phyloP scores from a whole-genome alignment of 345 rosid genomes.

The Durio zibethinus region DNA sequence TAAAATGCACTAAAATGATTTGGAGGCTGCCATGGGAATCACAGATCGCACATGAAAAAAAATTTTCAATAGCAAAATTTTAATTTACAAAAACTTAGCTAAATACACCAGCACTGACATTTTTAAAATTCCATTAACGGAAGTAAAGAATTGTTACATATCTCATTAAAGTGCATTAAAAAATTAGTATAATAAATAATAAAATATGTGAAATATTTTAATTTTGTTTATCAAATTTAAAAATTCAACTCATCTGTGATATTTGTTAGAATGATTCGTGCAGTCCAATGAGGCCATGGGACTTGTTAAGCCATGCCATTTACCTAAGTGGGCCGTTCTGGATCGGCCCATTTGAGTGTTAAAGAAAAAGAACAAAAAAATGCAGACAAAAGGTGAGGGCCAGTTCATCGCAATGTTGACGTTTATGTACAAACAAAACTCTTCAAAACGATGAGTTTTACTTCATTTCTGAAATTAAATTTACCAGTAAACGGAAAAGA shows the following conservation, averaged over 20 bases:
- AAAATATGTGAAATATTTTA: not conserved
- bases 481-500: not conserved
- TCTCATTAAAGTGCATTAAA: not conserved
- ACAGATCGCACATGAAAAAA: not conserved
- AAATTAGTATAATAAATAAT: not conserved
- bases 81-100: not conserved
- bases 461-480: not conserved
- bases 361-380: not conserved
- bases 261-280: too few relatives aligned
- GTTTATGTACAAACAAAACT: not conserved
- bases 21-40: not conserved
- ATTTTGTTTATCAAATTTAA: too few relatives aligned
- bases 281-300: not conserved
- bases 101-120: not conserved
- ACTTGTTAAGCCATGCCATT: not conserved
- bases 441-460: not conserved
- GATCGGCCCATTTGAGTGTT: not conserved
- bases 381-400: not conserved
- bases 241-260: too few relatives aligned
- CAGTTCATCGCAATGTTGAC: not conserved
- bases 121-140: not conserved
- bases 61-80: not conserved
- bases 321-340: too few relatives aligned
- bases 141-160: not conserved
- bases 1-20: not conserved